Conservation (phyloP, 495 filamentous ascomycete genomes). For the Neurospora sp. region DNA sequence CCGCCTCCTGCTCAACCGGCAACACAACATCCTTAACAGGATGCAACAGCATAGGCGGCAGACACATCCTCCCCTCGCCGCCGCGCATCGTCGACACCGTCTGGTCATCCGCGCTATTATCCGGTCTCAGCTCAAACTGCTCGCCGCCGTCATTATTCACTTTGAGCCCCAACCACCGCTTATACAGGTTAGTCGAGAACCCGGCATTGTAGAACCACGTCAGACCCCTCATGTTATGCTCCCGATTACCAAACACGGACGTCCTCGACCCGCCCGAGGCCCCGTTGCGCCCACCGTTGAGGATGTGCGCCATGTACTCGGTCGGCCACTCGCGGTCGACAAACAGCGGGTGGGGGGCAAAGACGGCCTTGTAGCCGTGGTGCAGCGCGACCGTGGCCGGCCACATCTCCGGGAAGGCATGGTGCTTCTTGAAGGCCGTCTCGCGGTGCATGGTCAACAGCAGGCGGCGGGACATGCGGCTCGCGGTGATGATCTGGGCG, state of each 20-base stretch:
- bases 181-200: slow-evolving; percentile 74
- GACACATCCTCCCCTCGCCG: slow-evolving; percentile 79
- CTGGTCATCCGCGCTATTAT: slow-evolving; percentile 38
- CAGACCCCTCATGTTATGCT: slow-evolving; percentile 80
- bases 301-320: slow-evolving; percentile 64
- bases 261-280: slow-evolving; percentile 61
- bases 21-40: slow-evolving; percentile 81
- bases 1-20: slow-evolving; percentile 55
- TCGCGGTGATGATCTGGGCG: slow-evolving; percentile 78
- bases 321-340: slow-evolving; percentile 86
- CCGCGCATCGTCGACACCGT: slow-evolving; percentile 40
- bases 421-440: slow-evolving; percentile 67
- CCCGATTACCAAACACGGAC: slow-evolving; percentile 70
- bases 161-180: slow-evolving; percentile 75
- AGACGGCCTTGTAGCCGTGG: slow-evolving; percentile 93
- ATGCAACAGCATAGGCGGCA: slow-evolving; percentile 86
- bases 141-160: slow-evolving; percentile 83
- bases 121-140: slow-evolving; percentile 56
- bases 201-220: slow-evolving; percentile 95
- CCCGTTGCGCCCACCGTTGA: slow-evolving; percentile 80
- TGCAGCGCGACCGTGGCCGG: slow-evolving; percentile 76
- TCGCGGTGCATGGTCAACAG: slow-evolving; percentile 84
- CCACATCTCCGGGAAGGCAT: slow-evolving; percentile 97
- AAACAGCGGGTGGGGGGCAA: slow-evolving; percentile 81
- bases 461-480: slow-evolving; percentile 71